Conservation (phyloP, 352 stramenopile genomes). For the Globisporangium lucens region DNA sequence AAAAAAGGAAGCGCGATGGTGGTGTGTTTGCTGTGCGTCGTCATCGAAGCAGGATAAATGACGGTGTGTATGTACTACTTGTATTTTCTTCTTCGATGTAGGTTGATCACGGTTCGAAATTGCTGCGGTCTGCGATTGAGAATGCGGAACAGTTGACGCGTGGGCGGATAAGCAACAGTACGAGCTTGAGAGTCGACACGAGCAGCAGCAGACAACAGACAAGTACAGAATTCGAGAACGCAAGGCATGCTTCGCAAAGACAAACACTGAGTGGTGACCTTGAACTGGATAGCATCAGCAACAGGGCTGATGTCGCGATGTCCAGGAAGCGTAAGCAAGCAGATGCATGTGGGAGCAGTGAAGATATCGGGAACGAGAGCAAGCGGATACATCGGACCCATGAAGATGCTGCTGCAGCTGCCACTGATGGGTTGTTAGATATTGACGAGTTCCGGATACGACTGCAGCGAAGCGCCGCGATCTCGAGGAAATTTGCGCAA, state of each 20-base stretch:
- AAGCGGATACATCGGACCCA: constrained; percentile 21
- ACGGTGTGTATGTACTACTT: not conserved
- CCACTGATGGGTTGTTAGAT: constrained; percentile 11
- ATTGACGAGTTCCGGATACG: constrained; percentile 71
- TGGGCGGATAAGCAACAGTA: constrained; percentile 7
- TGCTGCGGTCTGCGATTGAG: constrained; percentile 34
- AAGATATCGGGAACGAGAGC: constrained; percentile 15
- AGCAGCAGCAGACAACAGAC: constrained; percentile 6
- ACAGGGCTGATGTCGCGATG: not conserved
- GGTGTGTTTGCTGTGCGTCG: not conserved
- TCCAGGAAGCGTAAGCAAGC: constrained; percentile 14
- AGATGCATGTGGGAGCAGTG: constrained; percentile 21
- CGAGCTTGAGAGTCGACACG: not conserved
- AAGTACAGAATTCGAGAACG: not conserved
- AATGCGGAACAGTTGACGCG: constrained; percentile 37
- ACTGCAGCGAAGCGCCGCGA: constrained; percentile 45
- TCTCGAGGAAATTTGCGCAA: constrained; percentile 36
- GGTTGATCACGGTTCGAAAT: constrained; percentile 26
- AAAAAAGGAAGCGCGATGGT: constrained; percentile 6
- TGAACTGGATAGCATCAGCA: not conserved
- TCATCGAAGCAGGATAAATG: not conserved
- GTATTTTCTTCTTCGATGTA: not conserved
- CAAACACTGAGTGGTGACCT: constrained; percentile 6
- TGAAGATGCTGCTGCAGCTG: constrained; percentile 10
- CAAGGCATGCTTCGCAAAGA: not conserved